Percentiles rank a stretch among this genome's conserved stretches.
Evolutionary conservation across 768 basidiomycete genomes (phyloP).

Genomic region (Lentinula detonsa): DNA sequence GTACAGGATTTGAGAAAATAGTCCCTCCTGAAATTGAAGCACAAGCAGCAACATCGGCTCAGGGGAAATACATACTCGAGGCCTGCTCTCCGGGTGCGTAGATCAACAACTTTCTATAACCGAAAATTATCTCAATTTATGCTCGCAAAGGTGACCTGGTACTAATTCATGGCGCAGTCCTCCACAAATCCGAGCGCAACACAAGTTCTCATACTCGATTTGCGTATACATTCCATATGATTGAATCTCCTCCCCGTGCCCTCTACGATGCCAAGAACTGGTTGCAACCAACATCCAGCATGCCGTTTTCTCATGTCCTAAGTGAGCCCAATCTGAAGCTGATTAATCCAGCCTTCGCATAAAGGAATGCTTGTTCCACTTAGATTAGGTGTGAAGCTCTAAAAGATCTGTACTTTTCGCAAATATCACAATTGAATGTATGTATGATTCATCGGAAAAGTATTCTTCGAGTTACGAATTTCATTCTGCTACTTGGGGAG

Average conservation of each 20-base stretch:
- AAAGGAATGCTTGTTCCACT: background rate
- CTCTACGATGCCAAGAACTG: conserved; percentile 90
- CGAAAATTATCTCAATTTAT: background rate
- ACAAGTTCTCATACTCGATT: conserved; percentile 73
- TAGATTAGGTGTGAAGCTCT: background rate
- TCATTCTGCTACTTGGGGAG: conserved; percentile 8
- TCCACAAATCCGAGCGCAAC: conserved; percentile 92
- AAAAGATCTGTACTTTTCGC: background rate
- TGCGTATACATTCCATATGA: conserved; percentile 97
- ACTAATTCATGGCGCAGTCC: conserved; percentile 86
- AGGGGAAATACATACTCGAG: conserved; percentile 58
- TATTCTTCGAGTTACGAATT: background rate
- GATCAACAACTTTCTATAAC: background rate
- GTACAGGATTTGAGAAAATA: conserved; percentile 80
- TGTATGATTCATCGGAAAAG: background rate
- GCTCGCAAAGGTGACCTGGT: conserved; percentile 69
- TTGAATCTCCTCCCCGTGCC: conserved; percentile 67
- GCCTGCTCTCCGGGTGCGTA: conserved; percentile 63
- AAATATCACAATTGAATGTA: background rate
- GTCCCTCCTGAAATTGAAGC: conserved; percentile 29
- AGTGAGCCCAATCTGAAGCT: conserved; percentile 7
- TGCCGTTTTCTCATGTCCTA: conserved; percentile 74
- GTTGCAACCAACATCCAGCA: conserved; percentile 80
- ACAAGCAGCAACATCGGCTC: conserved; percentile 18
- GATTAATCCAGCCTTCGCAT: conserved; percentile 6